phyloP scores from a whole-genome alignment of 306 rosid genomes.

The Cucurbita maxima region DNA sequence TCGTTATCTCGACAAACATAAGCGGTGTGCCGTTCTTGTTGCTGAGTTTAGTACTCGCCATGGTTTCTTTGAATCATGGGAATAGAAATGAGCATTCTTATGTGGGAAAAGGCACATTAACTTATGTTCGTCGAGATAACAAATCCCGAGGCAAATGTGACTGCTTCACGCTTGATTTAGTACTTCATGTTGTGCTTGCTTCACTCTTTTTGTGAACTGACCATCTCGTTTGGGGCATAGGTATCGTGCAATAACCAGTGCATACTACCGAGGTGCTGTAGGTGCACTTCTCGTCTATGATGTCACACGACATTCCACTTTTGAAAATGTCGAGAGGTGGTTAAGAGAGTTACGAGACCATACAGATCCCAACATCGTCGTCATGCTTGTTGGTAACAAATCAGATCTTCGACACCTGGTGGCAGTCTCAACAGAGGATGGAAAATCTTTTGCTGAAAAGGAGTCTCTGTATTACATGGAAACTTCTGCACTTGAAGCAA shows the following conservation, averaged over 20 bases:
- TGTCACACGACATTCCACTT: constrained; percentile 43
- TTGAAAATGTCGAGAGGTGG: constrained; percentile 45
- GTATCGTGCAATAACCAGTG: constrained; percentile 53
- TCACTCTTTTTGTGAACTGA: background rate
- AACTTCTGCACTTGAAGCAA: constrained; percentile 30
- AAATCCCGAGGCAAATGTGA: too few relatives aligned
- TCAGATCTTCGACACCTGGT: constrained; percentile 48
- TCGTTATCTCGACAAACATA: background rate
- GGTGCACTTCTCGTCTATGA: constrained; percentile 53
- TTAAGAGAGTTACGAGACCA: constrained; percentile 46
- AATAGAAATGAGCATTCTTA: background rate
- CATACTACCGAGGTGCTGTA: constrained; percentile 51
- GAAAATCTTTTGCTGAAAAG: constrained; percentile 33
- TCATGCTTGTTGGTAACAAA: constrained; percentile 56
- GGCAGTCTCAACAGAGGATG: constrained; percentile 45
- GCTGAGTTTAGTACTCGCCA: background rate
- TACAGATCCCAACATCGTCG: constrained; percentile 47
- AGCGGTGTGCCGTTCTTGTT: background rate
- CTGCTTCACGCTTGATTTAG: too few relatives aligned
- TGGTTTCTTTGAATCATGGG: background rate
- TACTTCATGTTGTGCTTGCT: too few relatives aligned
- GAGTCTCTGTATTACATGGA: constrained; percentile 49
- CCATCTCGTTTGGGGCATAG: constrained; percentile 9
- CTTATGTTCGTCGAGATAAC: too few relatives aligned
- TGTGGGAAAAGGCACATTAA: too few relatives aligned